phyloP scores from a whole-genome alignment of 306 rosid genomes.

The Cucurbita maxima region DNA sequence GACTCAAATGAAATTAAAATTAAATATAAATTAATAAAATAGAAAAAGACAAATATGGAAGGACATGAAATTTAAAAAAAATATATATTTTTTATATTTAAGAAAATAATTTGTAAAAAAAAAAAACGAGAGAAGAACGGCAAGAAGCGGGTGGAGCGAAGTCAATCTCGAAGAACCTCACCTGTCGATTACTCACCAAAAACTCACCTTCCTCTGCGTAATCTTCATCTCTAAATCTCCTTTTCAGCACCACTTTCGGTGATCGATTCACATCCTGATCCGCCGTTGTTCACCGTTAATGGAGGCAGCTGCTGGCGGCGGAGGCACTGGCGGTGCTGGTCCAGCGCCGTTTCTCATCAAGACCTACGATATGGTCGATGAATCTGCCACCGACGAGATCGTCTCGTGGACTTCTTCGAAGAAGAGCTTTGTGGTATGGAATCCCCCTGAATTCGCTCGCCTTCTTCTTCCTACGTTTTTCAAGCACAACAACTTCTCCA shows the following conservation, averaged over 20 bases:
- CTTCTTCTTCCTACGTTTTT: constrained; percentile 72
- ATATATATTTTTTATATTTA: background rate
- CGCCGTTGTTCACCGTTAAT: background rate
- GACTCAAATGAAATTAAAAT: no score
- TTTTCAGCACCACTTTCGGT: background rate
- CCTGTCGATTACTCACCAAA: background rate
- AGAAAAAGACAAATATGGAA: no score
- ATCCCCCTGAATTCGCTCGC: constrained; percentile 77
- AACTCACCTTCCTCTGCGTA: background rate
- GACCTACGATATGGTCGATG: constrained; percentile 93
- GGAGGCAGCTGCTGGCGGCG: constrained; percentile 29
- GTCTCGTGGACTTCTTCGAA: constrained; percentile 72
- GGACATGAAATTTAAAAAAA: no score
- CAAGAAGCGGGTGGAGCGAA: background rate
- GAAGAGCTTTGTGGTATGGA: constrained; percentile 85
- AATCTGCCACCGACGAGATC: constrained; percentile 53
- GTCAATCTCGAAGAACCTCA: constrained; percentile 2
- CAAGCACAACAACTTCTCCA: constrained; percentile 95
- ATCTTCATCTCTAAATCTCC: background rate
- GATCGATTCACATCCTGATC: constrained; percentile 5
- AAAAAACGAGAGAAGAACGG: background rate
- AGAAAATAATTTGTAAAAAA: background rate
- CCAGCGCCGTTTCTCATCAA: constrained; percentile 84
- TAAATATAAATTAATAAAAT: no score
- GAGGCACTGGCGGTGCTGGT: constrained; percentile 35